Evolutionary conservation across 2,329 filamentous ascomycete species (phyloP).

Genomic region (Calonectria hawksworthii): DNA sequence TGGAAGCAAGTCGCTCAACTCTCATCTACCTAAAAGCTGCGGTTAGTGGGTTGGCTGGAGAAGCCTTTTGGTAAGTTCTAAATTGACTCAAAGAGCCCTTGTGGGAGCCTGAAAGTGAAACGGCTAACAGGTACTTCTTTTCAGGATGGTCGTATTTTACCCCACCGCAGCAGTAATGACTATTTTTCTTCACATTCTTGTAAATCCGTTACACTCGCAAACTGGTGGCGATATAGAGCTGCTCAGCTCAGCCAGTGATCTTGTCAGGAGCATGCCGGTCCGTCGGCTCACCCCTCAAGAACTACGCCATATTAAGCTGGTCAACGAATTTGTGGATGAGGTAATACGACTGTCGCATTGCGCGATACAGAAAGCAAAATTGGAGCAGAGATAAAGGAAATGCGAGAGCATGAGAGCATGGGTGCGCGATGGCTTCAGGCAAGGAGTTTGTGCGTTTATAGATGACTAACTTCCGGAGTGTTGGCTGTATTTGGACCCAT

Average conservation of each 20-base stretch:
- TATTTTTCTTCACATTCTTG: slow-evolving; percentile 67
- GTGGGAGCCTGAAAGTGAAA: not conserved
- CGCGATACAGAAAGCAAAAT: slow-evolving; percentile 53
- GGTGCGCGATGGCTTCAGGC: not conserved
- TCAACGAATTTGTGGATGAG: slow-evolving; percentile 60
- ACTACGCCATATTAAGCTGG: slow-evolving; percentile 54
- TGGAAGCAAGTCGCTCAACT: slow-evolving; percentile 68
- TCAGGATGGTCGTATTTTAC: slow-evolving; percentile 67
- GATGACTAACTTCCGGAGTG: not conserved
- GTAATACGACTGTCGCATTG: slow-evolving; percentile 56
- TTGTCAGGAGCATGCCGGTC: slow-evolving; percentile 57
- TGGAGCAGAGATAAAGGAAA: not conserved
- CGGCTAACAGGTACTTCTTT: not conserved
- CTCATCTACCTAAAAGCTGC: slow-evolving; percentile 61
- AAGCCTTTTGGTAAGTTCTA: slow-evolving; percentile 61
- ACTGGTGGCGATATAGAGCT: slow-evolving; percentile 61
- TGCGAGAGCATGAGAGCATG: not conserved
- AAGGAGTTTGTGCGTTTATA: not conserved
- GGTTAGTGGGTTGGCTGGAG: slow-evolving; percentile 56
- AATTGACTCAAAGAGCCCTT: not conserved
- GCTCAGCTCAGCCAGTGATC: slow-evolving; percentile 55
- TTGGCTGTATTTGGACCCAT: not conserved
- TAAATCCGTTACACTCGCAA: slow-evolving; percentile 58
- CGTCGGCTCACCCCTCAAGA: slow-evolving; percentile 49
- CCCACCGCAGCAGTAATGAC: slow-evolving; percentile 66